phyloP scores from a whole-genome alignment of 2,329 filamentous ascomycete genomes.

The Cryphonectria parasitica region DNA sequence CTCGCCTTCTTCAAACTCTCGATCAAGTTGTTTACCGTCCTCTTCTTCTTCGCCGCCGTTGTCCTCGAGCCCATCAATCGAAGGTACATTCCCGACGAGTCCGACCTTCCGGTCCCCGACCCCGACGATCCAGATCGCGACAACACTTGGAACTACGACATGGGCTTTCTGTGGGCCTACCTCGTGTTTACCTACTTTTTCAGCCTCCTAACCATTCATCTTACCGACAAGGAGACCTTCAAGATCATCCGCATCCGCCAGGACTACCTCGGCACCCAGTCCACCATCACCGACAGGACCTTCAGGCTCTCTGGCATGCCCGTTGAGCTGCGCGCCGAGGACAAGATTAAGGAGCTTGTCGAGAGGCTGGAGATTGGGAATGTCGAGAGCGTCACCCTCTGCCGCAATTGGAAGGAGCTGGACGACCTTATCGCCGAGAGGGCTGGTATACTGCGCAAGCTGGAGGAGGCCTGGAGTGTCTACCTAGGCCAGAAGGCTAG shows the following conservation, averaged over 20 bases:
- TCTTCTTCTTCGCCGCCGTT: constrained; percentile 78
- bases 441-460: constrained; percentile 64
- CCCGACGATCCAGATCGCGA: constrained; percentile 29
- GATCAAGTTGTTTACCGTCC: constrained; percentile 76
- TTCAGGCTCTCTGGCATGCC: constrained; percentile 92
- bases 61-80: constrained; percentile 87
- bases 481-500: constrained; percentile 63
- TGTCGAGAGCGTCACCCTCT: constrained; percentile 85
- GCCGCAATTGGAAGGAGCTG: constrained; percentile 82
- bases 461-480: constrained; percentile 84
- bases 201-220: constrained; percentile 77
- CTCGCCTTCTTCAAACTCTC: constrained; percentile 96
- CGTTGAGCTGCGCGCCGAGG: constrained; percentile 74
- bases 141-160: constrained; percentile 37
- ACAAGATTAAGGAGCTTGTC: constrained; percentile 81
- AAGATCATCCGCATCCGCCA: constrained; percentile 85
- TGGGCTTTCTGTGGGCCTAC: constrained; percentile 84
- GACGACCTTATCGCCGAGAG: constrained; percentile 75
- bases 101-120: constrained; percentile 17
- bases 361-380: constrained; percentile 87
- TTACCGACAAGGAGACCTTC: constrained; percentile 81
- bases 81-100: constrained; percentile 53
- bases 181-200: constrained; percentile 95
- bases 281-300: constrained; percentile 93
- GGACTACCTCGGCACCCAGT: constrained; percentile 89